phyloP scores from a whole-genome alignment of 176 grass and related monocot species.

The Ensete ventricosum region DNA sequence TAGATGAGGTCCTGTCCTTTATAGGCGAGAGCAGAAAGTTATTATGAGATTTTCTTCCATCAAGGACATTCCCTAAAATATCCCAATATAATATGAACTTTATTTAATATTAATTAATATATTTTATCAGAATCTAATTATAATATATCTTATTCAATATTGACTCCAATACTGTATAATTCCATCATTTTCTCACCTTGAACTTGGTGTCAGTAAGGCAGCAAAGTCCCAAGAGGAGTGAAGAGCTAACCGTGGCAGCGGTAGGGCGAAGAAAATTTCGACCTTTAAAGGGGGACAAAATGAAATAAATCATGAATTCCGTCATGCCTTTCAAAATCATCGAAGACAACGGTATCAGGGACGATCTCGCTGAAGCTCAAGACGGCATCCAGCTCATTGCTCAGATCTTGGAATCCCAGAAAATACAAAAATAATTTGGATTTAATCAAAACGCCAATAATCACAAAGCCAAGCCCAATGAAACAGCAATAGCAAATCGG shows the following conservation, averaged over 20 bases:
- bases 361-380: constrained; percentile 86
- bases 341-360: constrained; percentile 89
- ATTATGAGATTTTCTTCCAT: too few relatives aligned
- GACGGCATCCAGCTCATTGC: constrained; percentile 72
- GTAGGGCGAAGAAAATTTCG: constrained; percentile 22
- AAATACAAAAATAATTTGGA: constrained; percentile 5
- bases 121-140: too few relatives aligned
- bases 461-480: neutral
- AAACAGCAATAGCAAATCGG: neutral
- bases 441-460: neutral
- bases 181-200: constrained; percentile 46
- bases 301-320: neutral
- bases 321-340: constrained; percentile 78
- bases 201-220: constrained; percentile 87
- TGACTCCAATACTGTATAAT: constrained; percentile 3
- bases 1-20: too few relatives aligned
- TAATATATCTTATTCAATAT: too few relatives aligned
- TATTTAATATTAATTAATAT: too few relatives aligned
- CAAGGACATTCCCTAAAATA: too few relatives aligned
- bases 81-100: too few relatives aligned
- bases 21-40: too few relatives aligned
- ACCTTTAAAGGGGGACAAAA: neutral
- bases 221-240: constrained; percentile 68
- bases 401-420: constrained; percentile 35
- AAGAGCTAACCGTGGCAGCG: constrained; percentile 83